Percentiles rank a stretch among this genome's conserved stretches.
Conservation (phyloP, 2,329 filamentous ascomycete species). For the Fusarium tupiense region DNA sequence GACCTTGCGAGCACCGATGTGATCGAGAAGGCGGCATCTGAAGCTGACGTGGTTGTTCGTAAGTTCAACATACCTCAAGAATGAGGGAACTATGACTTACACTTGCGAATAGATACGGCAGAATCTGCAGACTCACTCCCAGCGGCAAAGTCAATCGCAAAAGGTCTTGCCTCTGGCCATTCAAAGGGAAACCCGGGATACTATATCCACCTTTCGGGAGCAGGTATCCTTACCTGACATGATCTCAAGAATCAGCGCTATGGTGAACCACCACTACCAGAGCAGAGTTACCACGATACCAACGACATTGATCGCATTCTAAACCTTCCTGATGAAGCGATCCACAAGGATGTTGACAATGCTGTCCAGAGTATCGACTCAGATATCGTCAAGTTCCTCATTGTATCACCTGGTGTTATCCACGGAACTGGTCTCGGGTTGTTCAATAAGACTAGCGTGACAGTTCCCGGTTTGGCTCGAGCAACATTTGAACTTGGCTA, state of each 20-base stretch:
- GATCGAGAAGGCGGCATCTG: constrained; percentile 61
- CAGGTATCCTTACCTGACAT: constrained; percentile 59
- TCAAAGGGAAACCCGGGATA: constrained; percentile 56
- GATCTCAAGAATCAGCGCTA: constrained; percentile 54
- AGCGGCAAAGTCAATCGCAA: constrained; percentile 55
- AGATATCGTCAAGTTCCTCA: constrained; percentile 53
- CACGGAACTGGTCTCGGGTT: constrained; percentile 62
- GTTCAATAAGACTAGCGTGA: constrained; percentile 60
- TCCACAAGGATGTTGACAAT: constrained; percentile 75
- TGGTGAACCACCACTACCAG: constrained; percentile 55
- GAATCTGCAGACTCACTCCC: constrained; percentile 58
- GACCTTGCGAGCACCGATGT: constrained; percentile 56
- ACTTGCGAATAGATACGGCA: constrained; percentile 53
- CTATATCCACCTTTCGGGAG: constrained; percentile 63
- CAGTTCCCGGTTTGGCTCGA: constrained; percentile 56
- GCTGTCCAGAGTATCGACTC: constrained; percentile 62
- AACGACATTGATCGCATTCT: constrained; percentile 65
- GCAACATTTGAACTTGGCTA: constrained; percentile 55
- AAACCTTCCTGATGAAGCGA: constrained; percentile 63
- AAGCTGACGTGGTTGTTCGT: constrained; percentile 63
- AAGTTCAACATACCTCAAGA: constrained; percentile 36
- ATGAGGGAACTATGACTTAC: background rate
- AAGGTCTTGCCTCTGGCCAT: constrained; percentile 57
- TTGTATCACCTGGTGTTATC: constrained; percentile 61
- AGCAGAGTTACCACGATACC: constrained; percentile 67